Evolutionary conservation across 345 rosid species (phyloP), one percentile per base, ranked within the genome.

Genomic region (Excoecaria agallocha): DNA sequence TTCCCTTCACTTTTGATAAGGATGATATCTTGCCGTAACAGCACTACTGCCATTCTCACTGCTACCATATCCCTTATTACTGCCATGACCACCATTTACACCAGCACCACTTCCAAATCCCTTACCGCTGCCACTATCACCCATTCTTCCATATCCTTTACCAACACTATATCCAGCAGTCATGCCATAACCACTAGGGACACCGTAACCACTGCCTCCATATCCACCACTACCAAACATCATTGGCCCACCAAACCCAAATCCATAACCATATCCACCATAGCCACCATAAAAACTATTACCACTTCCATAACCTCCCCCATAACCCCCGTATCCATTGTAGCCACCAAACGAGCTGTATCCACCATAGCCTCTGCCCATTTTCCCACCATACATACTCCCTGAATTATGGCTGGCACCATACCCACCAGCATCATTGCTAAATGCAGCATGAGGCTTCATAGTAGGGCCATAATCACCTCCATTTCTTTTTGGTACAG

Each of bases 231-330:
- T 74, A 12, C 70, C 76, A 75, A 71, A 75, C 82, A 71, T 80
- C 79, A 84, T 81, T 17, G 80, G 78, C 56, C 83, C 80, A 68
- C 82, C 86, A 46, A 65, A 82, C 25, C 90, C 87, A 74, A 71
- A 82, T 48, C 84, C 86, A 79, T 80, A 84, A 51, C 87, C 86
- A 73, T 84, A 85, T 68, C 77, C 86, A 75, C 87, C 87, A 20
- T 85, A 88, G 54, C 85, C 87, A 51, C 82, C 77, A 50, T 66
- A 85, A 63, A 74, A 84, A 52, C 87, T 85, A 77, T 82, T 70
- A 9, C 79, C 57, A 58, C 71, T 71, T 68, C 79, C 85, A 74
- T 67, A 67, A 38, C 56, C 70, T 22, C 74, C 58, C 17, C 74
- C 66, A 71, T 82, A 79, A 78, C 80, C 81, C 46, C 87, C 89